These are phyloP conservation scores for Penstemon eatonii DNA, from an alignment of 257 asterid genomes.

Conservation along the genomic window DNA sequence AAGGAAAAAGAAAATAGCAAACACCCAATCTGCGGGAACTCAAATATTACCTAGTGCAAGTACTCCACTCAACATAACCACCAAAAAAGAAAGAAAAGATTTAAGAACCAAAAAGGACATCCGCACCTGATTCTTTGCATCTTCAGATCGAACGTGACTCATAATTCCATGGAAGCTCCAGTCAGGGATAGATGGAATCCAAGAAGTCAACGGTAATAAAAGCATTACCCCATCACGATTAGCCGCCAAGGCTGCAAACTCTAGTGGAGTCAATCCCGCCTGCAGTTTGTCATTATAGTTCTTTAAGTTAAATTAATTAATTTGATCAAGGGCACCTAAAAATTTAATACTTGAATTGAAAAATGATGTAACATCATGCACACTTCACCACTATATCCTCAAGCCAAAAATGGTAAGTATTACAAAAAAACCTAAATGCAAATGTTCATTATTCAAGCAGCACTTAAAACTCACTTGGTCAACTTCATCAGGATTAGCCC, in stretches of 20 bases:
- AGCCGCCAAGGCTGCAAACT: conserved; percentile 11
- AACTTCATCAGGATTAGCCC: conserved; percentile 24
- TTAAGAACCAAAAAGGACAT: too few relatives aligned
- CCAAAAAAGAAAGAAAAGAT: too few relatives aligned
- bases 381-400: too few relatives aligned
- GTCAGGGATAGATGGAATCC: conserved; percentile 21
- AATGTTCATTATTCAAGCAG: neutral
- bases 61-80: too few relatives aligned
- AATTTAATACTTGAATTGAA: neutral
- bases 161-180: conserved; percentile 34
- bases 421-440: neutral
- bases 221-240: neutral
- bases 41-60: too few relatives aligned
- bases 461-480: neutral
- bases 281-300: neutral
- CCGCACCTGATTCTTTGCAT: conserved; percentile 23
- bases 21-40: too few relatives aligned
- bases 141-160: conserved; percentile 20
- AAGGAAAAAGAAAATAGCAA: too few relatives aligned
- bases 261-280: conserved; percentile 27
- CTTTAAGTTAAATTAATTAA: neutral
- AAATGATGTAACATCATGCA: too few relatives aligned
- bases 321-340: neutral
- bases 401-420: too few relatives aligned
- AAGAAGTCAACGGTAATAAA: conserved; percentile 30